Percentiles rank a stretch among this genome's conserved stretches.
phyloP scores from a whole-genome alignment of 1,139 yeast genomes.

The Nakaseomyces nivariensis region DNA sequence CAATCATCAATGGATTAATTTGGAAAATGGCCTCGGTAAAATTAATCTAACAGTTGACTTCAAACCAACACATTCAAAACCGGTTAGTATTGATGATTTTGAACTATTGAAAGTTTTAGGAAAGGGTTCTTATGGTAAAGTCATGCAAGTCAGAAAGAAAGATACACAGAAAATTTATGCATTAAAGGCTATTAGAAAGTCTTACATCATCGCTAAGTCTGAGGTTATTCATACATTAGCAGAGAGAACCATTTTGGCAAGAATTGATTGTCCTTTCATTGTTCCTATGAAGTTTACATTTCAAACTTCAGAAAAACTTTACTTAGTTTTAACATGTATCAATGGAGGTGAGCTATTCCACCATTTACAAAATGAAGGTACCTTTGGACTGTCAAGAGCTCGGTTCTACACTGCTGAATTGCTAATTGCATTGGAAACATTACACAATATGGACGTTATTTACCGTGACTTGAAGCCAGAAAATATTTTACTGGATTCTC shows the following conservation, averaged over 20 bases:
- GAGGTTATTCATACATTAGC: slow-evolving; percentile 96
- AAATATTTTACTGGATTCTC: slow-evolving; percentile 83
- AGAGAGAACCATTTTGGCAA: slow-evolving; percentile 88
- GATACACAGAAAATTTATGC: slow-evolving; percentile 94
- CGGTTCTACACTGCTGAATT: slow-evolving; percentile 92
- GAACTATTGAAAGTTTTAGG: slow-evolving; percentile 91
- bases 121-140: slow-evolving; percentile 96
- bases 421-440: slow-evolving; percentile 80
- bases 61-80: slow-evolving; percentile 61
- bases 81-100: slow-evolving; percentile 80
- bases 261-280: slow-evolving; percentile 91
- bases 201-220: slow-evolving; percentile 85
- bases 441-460: slow-evolving; percentile 84
- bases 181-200: slow-evolving; percentile 82
- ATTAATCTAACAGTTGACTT: slow-evolving; percentile 66
- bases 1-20: slow-evolving; percentile 39
- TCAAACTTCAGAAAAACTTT: slow-evolving; percentile 90
- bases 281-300: slow-evolving; percentile 95
- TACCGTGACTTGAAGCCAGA: slow-evolving; percentile 95
- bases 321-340: slow-evolving; percentile 81
- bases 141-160: slow-evolving; percentile 93
- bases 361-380: slow-evolving; percentile 86
- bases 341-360: slow-evolving; percentile 97
- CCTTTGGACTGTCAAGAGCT: slow-evolving; percentile 80
- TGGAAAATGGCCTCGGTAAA: slow-evolving; percentile 32